Evolutionary conservation across 1,284 basidiomycete species (phyloP), one percentile per base, ranked within the genome.

Genomic region (Ceratobasidium sp.): DNA sequence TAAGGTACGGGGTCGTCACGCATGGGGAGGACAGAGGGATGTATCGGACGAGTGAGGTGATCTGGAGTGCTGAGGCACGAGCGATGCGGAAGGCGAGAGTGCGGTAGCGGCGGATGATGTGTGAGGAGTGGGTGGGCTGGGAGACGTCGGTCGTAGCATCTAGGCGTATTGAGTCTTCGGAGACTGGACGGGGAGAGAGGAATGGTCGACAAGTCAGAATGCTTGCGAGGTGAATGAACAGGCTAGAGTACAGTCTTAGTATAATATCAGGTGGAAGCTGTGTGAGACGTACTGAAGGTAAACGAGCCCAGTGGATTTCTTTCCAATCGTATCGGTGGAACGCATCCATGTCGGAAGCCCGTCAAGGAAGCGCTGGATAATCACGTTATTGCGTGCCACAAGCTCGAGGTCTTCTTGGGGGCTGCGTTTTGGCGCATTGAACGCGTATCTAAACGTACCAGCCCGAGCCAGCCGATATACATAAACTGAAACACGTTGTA

Each of bases 41-140:
- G 28, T 71, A 55, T 21, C 67, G 55, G 16, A 71, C 41, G 18
- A 71, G 67, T 1, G 67, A 59, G 11, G 55, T 71, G 1, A 71
- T 46, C 28, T 71, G 67, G 35, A 71, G 67, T 4, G 55, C 67
- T 3, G 67, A 71, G 44, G 67, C 67, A 14, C 67, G 67, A 38
- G 67, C 67, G 32, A 71, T 55, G 30, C 67, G 67, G 55, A 71
- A 71, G 11, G 67, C 67, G 13, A 71, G 67, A 4, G 67, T 71
- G 8, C 67, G 67, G 21, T 71, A 71, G 30, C 67, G 67, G 18
- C 67, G 49, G 44, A 59, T 71, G 28, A 71, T 50, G 11, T 71
- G 67, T 1, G 57, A 71, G 30, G 54, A 58, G 23, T 61, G 49
- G 14, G n/a, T 71, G 1, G 67, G 55, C 28, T 69, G 66, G 5